Conservation (phyloP, 2,329 filamentous ascomycete genomes). For the Sordariomycetes sp. region DNA sequence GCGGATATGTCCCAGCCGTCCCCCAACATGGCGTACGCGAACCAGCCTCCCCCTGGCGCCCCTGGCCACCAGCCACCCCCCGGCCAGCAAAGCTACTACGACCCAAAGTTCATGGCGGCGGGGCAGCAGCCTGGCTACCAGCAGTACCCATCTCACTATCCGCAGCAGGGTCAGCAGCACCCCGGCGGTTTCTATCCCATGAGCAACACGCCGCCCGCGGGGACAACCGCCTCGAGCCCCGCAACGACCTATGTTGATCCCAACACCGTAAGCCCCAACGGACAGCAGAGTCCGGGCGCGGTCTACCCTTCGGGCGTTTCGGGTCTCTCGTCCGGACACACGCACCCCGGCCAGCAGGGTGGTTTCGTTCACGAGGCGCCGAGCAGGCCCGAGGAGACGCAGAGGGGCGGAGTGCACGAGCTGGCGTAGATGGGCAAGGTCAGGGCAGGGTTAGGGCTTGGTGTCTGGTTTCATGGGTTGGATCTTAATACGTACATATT, state of each 20-base stretch:
- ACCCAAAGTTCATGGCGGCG: conserved; percentile 13
- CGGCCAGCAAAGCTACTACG: conserved; percentile 13
- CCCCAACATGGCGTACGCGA: conserved; percentile 1
- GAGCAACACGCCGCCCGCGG: background rate
- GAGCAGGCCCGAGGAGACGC: conserved; percentile 21
- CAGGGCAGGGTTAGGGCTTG: no score
- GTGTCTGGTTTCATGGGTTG: no score
- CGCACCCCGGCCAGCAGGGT: conserved; percentile 6
- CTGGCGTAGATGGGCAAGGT: conserved; percentile 14
- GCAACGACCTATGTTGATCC: background rate
- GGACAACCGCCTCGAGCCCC: background rate
- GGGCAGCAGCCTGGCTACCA: conserved; percentile 10
- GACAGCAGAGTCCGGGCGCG: background rate
- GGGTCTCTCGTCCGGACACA: background rate
- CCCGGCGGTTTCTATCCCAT: conserved; percentile 11
- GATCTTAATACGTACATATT: no score
- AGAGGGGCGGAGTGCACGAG: conserved; percentile 31
- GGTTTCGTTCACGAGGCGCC: conserved; percentile 27
- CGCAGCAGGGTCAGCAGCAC: conserved; percentile 8
- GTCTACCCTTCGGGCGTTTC: conserved; percentile 1
- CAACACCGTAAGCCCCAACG: background rate
- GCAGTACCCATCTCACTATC: conserved; percentile 12
- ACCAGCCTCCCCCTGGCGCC: conserved; percentile 5
- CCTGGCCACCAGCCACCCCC: conserved; percentile 1
- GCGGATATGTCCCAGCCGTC: conserved; percentile 4